phyloP scores from a whole-genome alignment of 805 yeast genomes.

The Wickerhamomyces rabaulensis region DNA sequence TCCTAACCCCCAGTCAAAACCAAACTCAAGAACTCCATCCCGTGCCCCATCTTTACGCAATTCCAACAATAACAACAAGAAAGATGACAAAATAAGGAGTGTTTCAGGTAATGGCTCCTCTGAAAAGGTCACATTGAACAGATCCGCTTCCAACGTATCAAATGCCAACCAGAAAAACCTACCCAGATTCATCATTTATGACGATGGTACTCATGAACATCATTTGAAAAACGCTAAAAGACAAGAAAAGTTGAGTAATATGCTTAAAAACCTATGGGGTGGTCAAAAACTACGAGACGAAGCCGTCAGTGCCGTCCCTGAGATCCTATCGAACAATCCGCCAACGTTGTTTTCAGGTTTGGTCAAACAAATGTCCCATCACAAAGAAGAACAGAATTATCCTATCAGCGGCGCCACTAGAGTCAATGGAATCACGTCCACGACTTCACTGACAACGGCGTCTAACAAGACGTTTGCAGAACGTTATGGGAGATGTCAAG shows the following conservation, averaged over 20 bases:
- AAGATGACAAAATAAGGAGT: slow-evolving; percentile 1
- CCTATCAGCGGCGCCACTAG: slow-evolving; percentile 32
- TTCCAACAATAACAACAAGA: background rate
- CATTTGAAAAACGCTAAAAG: slow-evolving; percentile 68
- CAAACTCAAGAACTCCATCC: background rate
- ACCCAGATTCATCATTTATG: slow-evolving; percentile 46
- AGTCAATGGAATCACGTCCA: slow-evolving; percentile 9
- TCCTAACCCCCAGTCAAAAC: background rate
- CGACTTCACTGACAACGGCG: background rate
- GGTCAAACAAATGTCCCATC: slow-evolving; percentile 50
- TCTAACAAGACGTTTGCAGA: slow-evolving; percentile 61
- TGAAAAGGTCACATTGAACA: slow-evolving; percentile 11
- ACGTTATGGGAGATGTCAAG: slow-evolving; percentile 92
- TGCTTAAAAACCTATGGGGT: slow-evolving; percentile 74
- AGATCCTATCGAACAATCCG: slow-evolving; percentile 50
- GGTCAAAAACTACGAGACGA: slow-evolving; percentile 65
- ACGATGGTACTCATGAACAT: slow-evolving; percentile 79
- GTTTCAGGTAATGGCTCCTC: slow-evolving; percentile 2
- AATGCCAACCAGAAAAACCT: slow-evolving; percentile 9
- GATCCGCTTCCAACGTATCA: slow-evolving; percentile 21
- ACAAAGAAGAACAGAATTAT: slow-evolving; percentile 33
- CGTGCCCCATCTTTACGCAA: background rate
- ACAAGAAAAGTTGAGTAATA: slow-evolving; percentile 68
- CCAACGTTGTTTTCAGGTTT: slow-evolving; percentile 70
- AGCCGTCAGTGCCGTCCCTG: slow-evolving; percentile 72